A percentile compares a stretch with the other conserved stretches of the same genome.
Conservation (phyloP, 2,329 filamentous ascomycete species). For the Pseudogymnoascus sp. region DNA sequence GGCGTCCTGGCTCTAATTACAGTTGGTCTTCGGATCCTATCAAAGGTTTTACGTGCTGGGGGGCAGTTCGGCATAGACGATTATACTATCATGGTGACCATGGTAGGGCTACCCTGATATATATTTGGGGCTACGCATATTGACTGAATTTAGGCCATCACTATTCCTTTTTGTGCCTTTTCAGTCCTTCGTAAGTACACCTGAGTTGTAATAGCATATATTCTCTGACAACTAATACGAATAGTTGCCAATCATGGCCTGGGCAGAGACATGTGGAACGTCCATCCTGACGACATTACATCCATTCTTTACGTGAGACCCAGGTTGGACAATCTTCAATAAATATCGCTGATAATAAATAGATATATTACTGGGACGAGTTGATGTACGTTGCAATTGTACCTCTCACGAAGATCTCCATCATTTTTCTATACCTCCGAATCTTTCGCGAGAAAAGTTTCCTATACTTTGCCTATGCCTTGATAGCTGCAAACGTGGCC, state of each 20-base stretch:
- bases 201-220: neutral
- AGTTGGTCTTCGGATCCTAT: slow-evolving; percentile 31
- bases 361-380: slow-evolving; percentile 37
- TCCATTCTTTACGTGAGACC: slow-evolving; percentile 31
- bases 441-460: slow-evolving; percentile 39
- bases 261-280: slow-evolving; percentile 39
- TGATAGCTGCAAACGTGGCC: slow-evolving; percentile 18
- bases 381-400: slow-evolving; percentile 41
- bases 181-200: slow-evolving; percentile 1
- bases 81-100: slow-evolving; percentile 30
- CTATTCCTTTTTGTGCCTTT: neutral
- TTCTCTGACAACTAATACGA: neutral
- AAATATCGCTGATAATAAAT: slow-evolving; percentile 2
- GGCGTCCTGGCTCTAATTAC: slow-evolving; percentile 30
- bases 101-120: slow-evolving; percentile 18
- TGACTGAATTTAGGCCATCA: neutral
- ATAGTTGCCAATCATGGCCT: slow-evolving; percentile 35
- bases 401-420: slow-evolving; percentile 42
- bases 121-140: slow-evolving; percentile 1
- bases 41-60: slow-evolving; percentile 30
- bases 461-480: neutral
- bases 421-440: slow-evolving; percentile 49
- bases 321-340: neutral
- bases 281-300: slow-evolving; percentile 37
- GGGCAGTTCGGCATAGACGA: slow-evolving; percentile 36